A percentile compares a stretch with the other conserved stretches of the same genome.
phyloP scores from a whole-genome alignment of 2,329 filamentous ascomycete genomes.

The Calonectria henricotiae region DNA sequence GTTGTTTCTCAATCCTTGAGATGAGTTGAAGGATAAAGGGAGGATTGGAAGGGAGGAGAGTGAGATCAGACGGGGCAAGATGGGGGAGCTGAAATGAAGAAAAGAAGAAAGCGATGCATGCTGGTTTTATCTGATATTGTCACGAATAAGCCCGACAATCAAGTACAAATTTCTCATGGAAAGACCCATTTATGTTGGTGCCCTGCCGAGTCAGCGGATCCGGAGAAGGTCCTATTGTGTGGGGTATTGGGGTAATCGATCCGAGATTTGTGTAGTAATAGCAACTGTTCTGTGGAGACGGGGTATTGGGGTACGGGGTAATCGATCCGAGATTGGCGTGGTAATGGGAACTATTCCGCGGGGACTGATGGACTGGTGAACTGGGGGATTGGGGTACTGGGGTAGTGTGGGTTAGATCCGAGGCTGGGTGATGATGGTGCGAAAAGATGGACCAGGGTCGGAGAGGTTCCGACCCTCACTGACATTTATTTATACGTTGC shows the following conservation, averaged over 20 bases:
- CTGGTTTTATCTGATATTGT: not conserved
- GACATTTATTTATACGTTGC: too few relatives aligned
- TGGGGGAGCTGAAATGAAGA: not conserved
- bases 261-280: not conserved
- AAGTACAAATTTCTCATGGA: not conserved
- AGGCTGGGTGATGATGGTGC: too few relatives aligned
- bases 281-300: too few relatives aligned
- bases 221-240: not conserved
- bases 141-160: not conserved
- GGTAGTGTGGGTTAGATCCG: too few relatives aligned
- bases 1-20: not conserved
- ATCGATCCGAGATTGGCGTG: not conserved
- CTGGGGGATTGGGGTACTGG: too few relatives aligned
- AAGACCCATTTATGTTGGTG: not conserved
- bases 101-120: not conserved
- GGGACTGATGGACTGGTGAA: too few relatives aligned
- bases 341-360: too few relatives aligned
- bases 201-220: not conserved
- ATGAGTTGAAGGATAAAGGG: not conserved
- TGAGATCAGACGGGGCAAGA: not conserved
- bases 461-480: too few relatives aligned
- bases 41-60: too few relatives aligned
- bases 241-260: conserved; percentile 4
- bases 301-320: not conserved
- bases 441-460: too few relatives aligned